A percentile compares a stretch with the other conserved stretches of the same genome.
phyloP scores from a whole-genome alignment of 352 stramenopile species.

The Plasmopara muralis region DNA sequence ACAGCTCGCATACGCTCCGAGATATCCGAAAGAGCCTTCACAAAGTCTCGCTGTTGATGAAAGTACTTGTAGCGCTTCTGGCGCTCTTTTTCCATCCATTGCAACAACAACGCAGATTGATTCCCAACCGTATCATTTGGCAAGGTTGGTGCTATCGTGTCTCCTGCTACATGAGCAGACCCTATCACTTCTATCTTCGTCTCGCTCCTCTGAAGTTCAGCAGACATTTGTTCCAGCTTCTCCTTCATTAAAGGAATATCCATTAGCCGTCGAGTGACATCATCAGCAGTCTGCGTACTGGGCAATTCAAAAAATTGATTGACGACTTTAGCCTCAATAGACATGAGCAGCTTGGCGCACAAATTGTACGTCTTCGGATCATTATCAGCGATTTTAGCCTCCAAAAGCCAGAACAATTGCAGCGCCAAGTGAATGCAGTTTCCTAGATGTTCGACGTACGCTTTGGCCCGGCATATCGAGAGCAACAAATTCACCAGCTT shows the following conservation, averaged over 20 bases:
- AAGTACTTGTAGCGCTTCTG: slow-evolving; percentile 79
- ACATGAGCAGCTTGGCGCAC: slow-evolving; percentile 74
- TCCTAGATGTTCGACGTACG: slow-evolving; percentile 68
- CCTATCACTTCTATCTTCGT: slow-evolving; percentile 9
- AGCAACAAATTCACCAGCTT: slow-evolving; percentile 66
- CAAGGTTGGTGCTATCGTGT: slow-evolving; percentile 3
- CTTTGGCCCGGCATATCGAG: slow-evolving; percentile 71
- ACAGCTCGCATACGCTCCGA: slow-evolving; percentile 65
- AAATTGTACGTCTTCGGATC: slow-evolving; percentile 70
- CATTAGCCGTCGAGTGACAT: slow-evolving; percentile 39
- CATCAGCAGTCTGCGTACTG: slow-evolving; percentile 19
- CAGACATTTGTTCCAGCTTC: slow-evolving; percentile 30
- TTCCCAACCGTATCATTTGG: slow-evolving; percentile 2
- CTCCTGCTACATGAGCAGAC: slow-evolving; percentile 3
- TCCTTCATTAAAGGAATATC: slow-evolving; percentile 55
- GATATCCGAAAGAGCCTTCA: slow-evolving; percentile 60
- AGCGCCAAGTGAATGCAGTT: slow-evolving; percentile 78
- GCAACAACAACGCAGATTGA: slow-evolving; percentile 47
- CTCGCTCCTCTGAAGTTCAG: not conserved
- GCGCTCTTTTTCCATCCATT: slow-evolving; percentile 75
- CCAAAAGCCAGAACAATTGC: slow-evolving; percentile 58
- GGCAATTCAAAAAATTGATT: slow-evolving; percentile 72
- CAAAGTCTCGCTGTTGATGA: slow-evolving; percentile 70
- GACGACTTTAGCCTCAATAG: slow-evolving; percentile 75
- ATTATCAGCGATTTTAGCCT: slow-evolving; percentile 69